A percentile compares a stretch with the other conserved stretches of the same genome.
Evolutionary conservation across 371 early-diverging fungal genomes (phyloP).

Genomic region (Apophysomyces ossiformis): DNA sequence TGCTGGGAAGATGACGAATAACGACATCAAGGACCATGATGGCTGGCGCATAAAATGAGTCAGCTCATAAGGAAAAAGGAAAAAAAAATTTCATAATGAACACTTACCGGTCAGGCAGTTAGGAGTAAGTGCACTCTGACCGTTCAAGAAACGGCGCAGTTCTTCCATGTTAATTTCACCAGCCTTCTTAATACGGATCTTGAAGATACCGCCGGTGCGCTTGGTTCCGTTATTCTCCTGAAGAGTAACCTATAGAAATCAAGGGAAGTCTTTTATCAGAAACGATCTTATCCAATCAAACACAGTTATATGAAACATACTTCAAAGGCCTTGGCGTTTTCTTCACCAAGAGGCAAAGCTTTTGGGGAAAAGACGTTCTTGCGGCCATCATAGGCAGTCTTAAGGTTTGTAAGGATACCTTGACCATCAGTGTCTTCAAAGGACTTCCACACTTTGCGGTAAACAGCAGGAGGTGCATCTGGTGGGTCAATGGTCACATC

Average conservation of each 20-base stretch:
- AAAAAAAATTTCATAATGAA: neutral
- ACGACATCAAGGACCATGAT: slow-evolving; percentile 86
- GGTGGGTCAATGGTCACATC: slow-evolving; percentile 39
- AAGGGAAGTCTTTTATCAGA: too few relatives aligned
- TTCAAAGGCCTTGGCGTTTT: slow-evolving; percentile 40
- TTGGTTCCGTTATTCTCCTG: slow-evolving; percentile 40
- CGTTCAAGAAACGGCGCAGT: slow-evolving; percentile 55
- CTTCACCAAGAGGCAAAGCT: slow-evolving; percentile 39
- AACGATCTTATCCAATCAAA: neutral
- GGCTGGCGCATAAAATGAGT: slow-evolving; percentile 40
- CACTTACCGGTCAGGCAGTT: slow-evolving; percentile 49
- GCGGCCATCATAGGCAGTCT: slow-evolving; percentile 58
- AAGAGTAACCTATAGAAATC: slow-evolving; percentile 38
- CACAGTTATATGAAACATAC: slow-evolving; percentile 28
- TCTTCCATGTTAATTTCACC: slow-evolving; percentile 62
- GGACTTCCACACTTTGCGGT: slow-evolving; percentile 52
- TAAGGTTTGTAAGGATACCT: slow-evolving; percentile 33
- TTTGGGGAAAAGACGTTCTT: slow-evolving; percentile 52
- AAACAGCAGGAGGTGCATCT: slow-evolving; percentile 47
- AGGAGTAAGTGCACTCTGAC: slow-evolving; percentile 39
- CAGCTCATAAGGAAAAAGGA: slow-evolving; percentile 17
- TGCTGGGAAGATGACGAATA: slow-evolving; percentile 79
- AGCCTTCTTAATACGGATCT: slow-evolving; percentile 59
- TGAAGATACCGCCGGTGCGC: slow-evolving; percentile 39
- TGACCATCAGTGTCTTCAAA: slow-evolving; percentile 42